Percentiles rank a stretch among this genome's conserved stretches.
phyloP scores from a whole-genome alignment of 306 rosid genomes.

The Prunus kanzakura region DNA sequence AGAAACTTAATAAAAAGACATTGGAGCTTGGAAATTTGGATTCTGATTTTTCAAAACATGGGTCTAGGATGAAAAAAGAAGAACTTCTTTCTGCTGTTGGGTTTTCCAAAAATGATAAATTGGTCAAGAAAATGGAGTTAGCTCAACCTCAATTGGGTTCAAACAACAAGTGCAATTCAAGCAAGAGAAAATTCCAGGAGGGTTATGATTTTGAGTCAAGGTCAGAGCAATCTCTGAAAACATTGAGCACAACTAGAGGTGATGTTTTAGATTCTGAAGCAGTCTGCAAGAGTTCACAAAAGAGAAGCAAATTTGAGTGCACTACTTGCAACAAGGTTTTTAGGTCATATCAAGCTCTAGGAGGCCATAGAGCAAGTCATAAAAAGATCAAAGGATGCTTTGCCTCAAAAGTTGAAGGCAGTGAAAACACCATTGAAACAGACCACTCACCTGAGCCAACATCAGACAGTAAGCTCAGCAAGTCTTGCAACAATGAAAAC shows the following conservation, averaged over 20 bases:
- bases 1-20: conserved; percentile 27
- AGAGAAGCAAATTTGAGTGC: conserved; percentile 71
- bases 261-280: conserved; percentile 34
- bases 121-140: conserved; percentile 34
- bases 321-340: conserved; percentile 71
- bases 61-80: conserved; percentile 15
- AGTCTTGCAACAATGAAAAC: background rate
- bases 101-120: conserved; percentile 27
- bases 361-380: conserved; percentile 94
- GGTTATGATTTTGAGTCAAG: conserved; percentile 21
- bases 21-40: conserved; percentile 24
- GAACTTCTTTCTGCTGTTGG: conserved; percentile 31
- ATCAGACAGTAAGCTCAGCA: conserved; percentile 36
- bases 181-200: conserved; percentile 37
- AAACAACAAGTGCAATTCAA: conserved; percentile 35
- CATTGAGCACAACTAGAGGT: background rate
- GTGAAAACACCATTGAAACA: conserved; percentile 62
- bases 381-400: conserved; percentile 65
- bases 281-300: conserved; percentile 31
- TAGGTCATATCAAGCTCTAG: conserved; percentile 86
- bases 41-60: conserved; percentile 23
- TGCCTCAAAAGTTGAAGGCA: conserved; percentile 51
- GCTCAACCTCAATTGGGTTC: conserved; percentile 22
- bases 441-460: conserved; percentile 42
- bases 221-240: conserved; percentile 28